phyloP scores from a whole-genome alignment of 148 eudicot species.

The Chenopodium berlandieri region DNA sequence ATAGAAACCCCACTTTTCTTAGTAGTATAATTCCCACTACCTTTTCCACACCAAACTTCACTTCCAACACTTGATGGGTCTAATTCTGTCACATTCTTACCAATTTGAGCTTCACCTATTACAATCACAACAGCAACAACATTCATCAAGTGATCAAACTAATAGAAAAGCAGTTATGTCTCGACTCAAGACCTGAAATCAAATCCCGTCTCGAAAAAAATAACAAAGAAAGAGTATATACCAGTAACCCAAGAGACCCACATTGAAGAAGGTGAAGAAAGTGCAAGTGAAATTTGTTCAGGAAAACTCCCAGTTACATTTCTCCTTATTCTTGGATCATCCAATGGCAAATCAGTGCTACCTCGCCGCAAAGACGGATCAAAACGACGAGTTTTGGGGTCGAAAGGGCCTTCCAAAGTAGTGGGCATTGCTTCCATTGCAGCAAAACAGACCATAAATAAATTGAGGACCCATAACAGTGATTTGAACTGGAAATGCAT shows the following conservation, averaged over 20 bases:
- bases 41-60: slow-evolving; percentile 89
- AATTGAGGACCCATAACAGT: slow-evolving; percentile 8
- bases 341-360: slow-evolving; percentile 69
- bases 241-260: slow-evolving; percentile 98
- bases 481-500: neutral
- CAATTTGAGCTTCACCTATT: slow-evolving; percentile 82
- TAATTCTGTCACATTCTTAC: slow-evolving; percentile 66
- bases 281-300: slow-evolving; percentile 78
- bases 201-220: neutral
- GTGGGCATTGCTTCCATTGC: slow-evolving; percentile 46
- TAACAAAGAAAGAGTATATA: slow-evolving; percentile 12
- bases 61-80: slow-evolving; percentile 75
- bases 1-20: slow-evolving; percentile 53
- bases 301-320: slow-evolving; percentile 63
- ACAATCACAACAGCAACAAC: slow-evolving; percentile 13
- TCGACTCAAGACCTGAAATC: neutral
- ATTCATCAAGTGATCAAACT: neutral
- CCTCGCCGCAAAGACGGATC: slow-evolving; percentile 68
- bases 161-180: neutral
- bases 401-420: slow-evolving; percentile 81
- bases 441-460: slow-evolving; percentile 7
- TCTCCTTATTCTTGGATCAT: slow-evolving; percentile 62
- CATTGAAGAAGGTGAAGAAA: slow-evolving; percentile 66
- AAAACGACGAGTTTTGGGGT: slow-evolving; percentile 63
- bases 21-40: slow-evolving; percentile 56